These are phyloP conservation scores for Adansonia gregorii DNA, from an alignment of 441 rosid genomes.

Conservation along the genomic window DNA sequence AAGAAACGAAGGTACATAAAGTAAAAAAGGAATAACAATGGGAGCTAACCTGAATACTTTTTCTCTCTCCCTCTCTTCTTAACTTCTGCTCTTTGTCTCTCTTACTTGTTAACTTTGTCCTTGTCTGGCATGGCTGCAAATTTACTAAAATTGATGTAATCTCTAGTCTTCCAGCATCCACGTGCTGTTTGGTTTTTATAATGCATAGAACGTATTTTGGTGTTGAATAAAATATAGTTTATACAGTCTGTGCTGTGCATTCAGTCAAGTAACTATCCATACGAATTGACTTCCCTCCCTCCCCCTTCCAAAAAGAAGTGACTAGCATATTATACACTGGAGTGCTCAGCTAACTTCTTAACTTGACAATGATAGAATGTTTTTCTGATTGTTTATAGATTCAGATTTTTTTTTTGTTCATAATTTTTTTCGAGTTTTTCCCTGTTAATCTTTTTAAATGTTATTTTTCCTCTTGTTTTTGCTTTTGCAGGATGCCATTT, in stretches of 20 bases:
- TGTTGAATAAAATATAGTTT: not conserved
- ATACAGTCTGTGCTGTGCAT: not conserved
- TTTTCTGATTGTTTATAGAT: not conserved
- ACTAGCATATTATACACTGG: not conserved
- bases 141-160: constrained; percentile 7
- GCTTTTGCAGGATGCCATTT: constrained; percentile 63
- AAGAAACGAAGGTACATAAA: not conserved
- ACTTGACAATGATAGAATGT: not conserved
- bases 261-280: constrained; percentile 2
- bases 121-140: constrained; percentile 1
- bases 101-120: constrained; percentile 1
- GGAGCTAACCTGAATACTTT: not conserved
- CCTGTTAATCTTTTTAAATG: constrained; percentile 18
- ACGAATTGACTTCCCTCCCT: not conserved
- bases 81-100: not conserved
- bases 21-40: not conserved
- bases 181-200: not conserved
- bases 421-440: not conserved
- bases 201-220: not conserved
- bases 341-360: not conserved
- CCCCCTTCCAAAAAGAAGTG: not conserved
- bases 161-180: not conserved
- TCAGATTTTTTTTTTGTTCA: not conserved
- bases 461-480: constrained; percentile 23
- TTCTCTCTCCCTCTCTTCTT: constrained; percentile 20